phyloP scores from a whole-genome alignment of 129 eudicot species.

The Solidago caesia region DNA sequence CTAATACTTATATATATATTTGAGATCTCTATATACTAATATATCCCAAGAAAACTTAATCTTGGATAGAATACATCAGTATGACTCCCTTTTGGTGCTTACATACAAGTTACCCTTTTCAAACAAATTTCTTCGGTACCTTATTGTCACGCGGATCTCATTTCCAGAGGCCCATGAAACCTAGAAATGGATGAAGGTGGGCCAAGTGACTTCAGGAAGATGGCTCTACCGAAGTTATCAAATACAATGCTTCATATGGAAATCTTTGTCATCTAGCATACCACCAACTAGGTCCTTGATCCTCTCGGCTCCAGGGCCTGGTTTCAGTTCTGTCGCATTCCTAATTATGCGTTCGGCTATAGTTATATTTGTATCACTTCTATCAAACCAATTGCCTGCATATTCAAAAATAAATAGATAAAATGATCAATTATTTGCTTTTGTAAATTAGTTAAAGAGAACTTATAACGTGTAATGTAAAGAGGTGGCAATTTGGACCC shows the following conservation, averaged over 20 bases:
- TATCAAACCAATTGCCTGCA: slow-evolving; percentile 65
- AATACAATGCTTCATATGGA: slow-evolving; percentile 58
- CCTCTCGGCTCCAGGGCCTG: slow-evolving; percentile 80
- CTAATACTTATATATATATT: slow-evolving; percentile 27
- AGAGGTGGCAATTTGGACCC: neutral
- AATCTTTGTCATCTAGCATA: slow-evolving; percentile 63
- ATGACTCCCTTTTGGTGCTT: slow-evolving; percentile 20
- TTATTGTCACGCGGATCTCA: slow-evolving; percentile 11
- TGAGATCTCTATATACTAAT: slow-evolving; percentile 2
- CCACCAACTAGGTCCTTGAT: slow-evolving; percentile 52
- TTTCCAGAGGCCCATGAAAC: neutral
- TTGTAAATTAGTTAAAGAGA: neutral
- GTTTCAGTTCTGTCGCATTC: slow-evolving; percentile 52
- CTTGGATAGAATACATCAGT: slow-evolving; percentile 31
- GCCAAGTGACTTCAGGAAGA: slow-evolving; percentile 10
- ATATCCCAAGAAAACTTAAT: slow-evolving; percentile 28
- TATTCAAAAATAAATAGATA: neutral
- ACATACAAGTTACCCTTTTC: slow-evolving; percentile 25
- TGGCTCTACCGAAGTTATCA: slow-evolving; percentile 12
- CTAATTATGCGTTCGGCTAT: slow-evolving; percentile 20
- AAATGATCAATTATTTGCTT: neutral
- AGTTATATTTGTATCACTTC: slow-evolving; percentile 38
- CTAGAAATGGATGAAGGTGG: slow-evolving; percentile 16
- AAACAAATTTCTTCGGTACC: slow-evolving; percentile 10
- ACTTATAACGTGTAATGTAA: neutral